phyloP scores from a whole-genome alignment of 345 rosid species.

The Eucalyptus paniculata region DNA sequence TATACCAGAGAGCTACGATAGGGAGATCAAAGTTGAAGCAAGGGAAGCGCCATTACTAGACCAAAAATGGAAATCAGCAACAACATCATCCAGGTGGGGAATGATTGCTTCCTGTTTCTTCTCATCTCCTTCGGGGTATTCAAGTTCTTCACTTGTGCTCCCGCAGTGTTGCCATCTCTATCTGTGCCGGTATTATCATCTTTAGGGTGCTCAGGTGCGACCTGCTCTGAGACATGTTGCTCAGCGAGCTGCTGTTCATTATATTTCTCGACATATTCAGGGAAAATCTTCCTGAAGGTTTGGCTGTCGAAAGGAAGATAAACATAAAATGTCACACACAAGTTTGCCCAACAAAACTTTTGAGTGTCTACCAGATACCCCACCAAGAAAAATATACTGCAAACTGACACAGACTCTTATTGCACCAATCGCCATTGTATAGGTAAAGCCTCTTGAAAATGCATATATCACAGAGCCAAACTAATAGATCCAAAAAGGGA shows the following conservation, averaged over 20 bases:
- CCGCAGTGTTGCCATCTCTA: slow-evolving; percentile 17
- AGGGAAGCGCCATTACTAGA: slow-evolving; percentile 89
- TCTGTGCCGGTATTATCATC: slow-evolving; percentile 18
- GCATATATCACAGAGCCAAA: not conserved
- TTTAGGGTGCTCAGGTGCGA: slow-evolving; percentile 18
- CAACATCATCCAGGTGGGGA: slow-evolving; percentile 84
- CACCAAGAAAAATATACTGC: not conserved
- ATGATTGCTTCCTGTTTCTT: slow-evolving; percentile 47
- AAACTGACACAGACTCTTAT: not conserved
- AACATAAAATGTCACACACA: not conserved
- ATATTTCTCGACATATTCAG: slow-evolving; percentile 79
- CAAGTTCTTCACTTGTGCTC: slow-evolving; percentile 16
- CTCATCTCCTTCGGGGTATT: slow-evolving; percentile 8
- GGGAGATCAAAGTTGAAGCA: slow-evolving; percentile 64
- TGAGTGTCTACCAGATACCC: not conserved
- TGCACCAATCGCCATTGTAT: not conserved
- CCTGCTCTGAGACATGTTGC: slow-evolving; percentile 30
- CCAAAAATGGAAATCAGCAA: slow-evolving; percentile 84
- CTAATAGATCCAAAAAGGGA: not conserved
- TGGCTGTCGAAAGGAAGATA: slow-evolving; percentile 25
- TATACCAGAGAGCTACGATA: not conserved
- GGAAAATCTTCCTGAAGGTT: slow-evolving; percentile 82
- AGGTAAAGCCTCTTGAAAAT: not conserved
- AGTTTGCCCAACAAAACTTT: not conserved
- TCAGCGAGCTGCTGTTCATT: slow-evolving; percentile 49